phyloP scores from a whole-genome alignment of 495 filamentous ascomycete species.

The Sabuloglossum arenarium region DNA sequence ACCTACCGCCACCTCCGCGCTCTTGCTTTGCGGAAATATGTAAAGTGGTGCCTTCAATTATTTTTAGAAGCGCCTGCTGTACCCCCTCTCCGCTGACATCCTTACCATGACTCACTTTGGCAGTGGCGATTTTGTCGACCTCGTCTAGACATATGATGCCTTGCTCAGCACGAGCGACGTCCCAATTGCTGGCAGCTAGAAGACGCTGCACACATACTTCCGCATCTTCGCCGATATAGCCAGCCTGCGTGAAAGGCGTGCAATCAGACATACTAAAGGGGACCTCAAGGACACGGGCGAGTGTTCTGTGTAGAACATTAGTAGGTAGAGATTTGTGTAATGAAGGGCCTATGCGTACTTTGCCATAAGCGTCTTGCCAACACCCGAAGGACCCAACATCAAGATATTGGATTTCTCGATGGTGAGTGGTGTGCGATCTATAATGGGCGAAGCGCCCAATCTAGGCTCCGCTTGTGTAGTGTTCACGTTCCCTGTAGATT shows the following conservation, averaged over 20 bases:
- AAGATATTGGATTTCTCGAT: slow-evolving; percentile 96
- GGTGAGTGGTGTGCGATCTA: slow-evolving; percentile 35
- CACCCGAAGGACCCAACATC: slow-evolving; percentile 78
- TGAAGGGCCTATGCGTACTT: slow-evolving; percentile 22
- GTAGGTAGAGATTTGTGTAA: slow-evolving; percentile 14
- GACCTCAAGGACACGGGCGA: slow-evolving; percentile 64
- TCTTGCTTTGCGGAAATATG: slow-evolving; percentile 76
- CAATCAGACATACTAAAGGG: slow-evolving; percentile 97
- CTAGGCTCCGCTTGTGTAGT: slow-evolving; percentile 11
- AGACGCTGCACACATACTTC: slow-evolving; percentile 83
- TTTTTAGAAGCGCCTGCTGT: slow-evolving; percentile 86
- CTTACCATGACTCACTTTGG: slow-evolving; percentile 45
- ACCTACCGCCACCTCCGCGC: slow-evolving; percentile 27
- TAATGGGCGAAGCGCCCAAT: slow-evolving; percentile 25
- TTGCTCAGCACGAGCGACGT: slow-evolving; percentile 63
- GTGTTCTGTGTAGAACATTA: slow-evolving; percentile 21
- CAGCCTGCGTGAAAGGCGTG: slow-evolving; percentile 90
- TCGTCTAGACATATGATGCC: slow-evolving; percentile 94
- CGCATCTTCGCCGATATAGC: slow-evolving; percentile 92
- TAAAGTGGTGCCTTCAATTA: slow-evolving; percentile 88
- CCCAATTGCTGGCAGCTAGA: slow-evolving; percentile 76
- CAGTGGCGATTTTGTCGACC: slow-evolving; percentile 83
- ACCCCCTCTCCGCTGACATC: slow-evolving; percentile 88
- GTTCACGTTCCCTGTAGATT: slow-evolving; percentile 28
- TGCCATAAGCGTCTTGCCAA: slow-evolving; percentile 91